Percentiles rank a stretch among this genome's conserved stretches.
Conservation (phyloP, 306 rosid genomes). For the Sesbania bispinosa region DNA sequence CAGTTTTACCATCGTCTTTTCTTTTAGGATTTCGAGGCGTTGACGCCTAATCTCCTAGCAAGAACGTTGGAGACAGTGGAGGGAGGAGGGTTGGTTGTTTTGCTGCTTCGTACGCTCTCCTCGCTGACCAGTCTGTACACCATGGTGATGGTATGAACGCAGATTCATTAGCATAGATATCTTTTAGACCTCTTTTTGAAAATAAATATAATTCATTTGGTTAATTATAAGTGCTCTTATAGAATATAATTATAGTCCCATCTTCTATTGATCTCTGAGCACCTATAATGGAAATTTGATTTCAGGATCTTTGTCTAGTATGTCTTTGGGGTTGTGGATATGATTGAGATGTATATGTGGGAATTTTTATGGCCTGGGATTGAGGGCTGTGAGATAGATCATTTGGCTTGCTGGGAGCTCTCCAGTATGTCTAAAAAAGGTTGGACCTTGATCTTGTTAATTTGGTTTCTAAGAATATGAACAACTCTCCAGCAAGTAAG, state of each 20-base stretch:
- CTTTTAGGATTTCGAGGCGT: slow-evolving; percentile 84
- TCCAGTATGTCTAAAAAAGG: not conserved
- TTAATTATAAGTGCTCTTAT: not conserved
- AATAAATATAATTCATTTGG: not conserved
- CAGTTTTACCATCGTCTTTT: slow-evolving; percentile 19
- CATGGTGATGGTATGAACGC: slow-evolving; percentile 86
- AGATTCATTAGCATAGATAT: slow-evolving; percentile 13
- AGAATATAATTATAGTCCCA: not conserved
- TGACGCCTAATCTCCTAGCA: slow-evolving; percentile 92
- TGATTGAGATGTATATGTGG: slow-evolving; percentile 2
- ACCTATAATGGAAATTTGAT: too few relatives aligned
- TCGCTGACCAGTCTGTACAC: slow-evolving; percentile 91
- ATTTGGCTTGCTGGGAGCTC: not conserved
- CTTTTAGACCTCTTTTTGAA: not conserved
- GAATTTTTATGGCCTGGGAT: not conserved
- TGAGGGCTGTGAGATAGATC: not conserved
- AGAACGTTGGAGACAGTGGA: slow-evolving; percentile 96
- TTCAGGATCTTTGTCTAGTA: not conserved
- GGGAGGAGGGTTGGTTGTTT: slow-evolving; percentile 90
- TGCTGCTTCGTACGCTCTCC: slow-evolving; percentile 72
- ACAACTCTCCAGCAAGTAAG: not conserved
- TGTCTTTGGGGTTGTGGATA: not conserved
- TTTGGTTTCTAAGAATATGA: not conserved
- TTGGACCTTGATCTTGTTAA: slow-evolving; percentile 3
- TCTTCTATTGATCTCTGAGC: not conserved